phyloP scores from a whole-genome alignment of 2,329 filamentous ascomycete genomes.

The Penicillium vulpinum region DNA sequence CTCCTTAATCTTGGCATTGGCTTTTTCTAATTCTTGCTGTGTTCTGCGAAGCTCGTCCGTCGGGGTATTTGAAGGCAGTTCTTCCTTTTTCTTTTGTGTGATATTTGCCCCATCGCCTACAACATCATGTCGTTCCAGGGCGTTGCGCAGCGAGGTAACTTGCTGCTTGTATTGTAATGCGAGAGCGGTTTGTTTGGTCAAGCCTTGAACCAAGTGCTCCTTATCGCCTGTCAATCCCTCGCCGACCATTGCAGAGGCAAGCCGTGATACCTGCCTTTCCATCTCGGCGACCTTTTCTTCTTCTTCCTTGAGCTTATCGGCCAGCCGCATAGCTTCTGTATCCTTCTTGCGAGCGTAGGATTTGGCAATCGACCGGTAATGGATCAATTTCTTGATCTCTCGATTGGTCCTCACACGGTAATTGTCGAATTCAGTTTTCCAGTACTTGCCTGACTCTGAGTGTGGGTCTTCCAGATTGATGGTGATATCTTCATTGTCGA shows the following conservation, averaged over 20 bases:
- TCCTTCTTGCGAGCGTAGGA: slow-evolving; percentile 62
- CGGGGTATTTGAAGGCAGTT: slow-evolving; percentile 17
- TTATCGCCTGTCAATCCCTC: slow-evolving; percentile 35
- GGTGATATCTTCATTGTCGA: slow-evolving; percentile 48
- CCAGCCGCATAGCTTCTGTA: slow-evolving; percentile 53
- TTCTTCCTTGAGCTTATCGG: slow-evolving; percentile 55
- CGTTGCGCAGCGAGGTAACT: slow-evolving; percentile 38
- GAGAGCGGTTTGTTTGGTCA: slow-evolving; percentile 47
- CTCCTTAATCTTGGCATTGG: slow-evolving; percentile 38
- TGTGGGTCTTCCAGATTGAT: slow-evolving; percentile 56
- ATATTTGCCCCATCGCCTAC: slow-evolving; percentile 28
- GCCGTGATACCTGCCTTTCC: slow-evolving; percentile 45
- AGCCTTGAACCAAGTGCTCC: slow-evolving; percentile 43
- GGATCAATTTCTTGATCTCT: slow-evolving; percentile 61
- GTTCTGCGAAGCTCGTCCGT: slow-evolving; percentile 33
- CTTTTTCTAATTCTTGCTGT: slow-evolving; percentile 37
- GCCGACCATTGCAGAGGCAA: slow-evolving; percentile 43
- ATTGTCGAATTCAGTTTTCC: slow-evolving; percentile 61
- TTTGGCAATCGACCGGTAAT: slow-evolving; percentile 60
- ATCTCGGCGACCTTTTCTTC: slow-evolving; percentile 46
- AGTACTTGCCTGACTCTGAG: slow-evolving; percentile 61
- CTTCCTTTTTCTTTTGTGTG: slow-evolving; percentile 22
- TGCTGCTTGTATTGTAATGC: slow-evolving; percentile 48
- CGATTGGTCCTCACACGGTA: slow-evolving; percentile 59
- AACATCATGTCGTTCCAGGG: slow-evolving; percentile 43